phyloP scores from a whole-genome alignment of 805 yeast genomes.

The Teunomyces stri region DNA sequence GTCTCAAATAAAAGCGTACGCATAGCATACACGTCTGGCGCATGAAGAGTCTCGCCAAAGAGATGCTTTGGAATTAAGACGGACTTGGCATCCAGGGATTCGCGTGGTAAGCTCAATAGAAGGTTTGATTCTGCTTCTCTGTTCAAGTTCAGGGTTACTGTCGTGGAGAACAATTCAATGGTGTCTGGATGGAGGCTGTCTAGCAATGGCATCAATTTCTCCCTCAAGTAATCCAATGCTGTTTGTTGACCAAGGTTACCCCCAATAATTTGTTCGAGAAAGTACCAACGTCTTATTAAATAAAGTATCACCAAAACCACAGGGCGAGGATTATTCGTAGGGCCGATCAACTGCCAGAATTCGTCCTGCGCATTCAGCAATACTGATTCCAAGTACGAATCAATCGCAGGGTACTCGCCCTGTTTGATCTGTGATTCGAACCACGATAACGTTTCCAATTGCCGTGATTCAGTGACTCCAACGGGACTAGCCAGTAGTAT shows the following conservation, averaged over 20 bases:
- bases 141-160: constrained; percentile 15
- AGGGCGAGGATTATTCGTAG: constrained; percentile 6
- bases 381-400: constrained; percentile 12
- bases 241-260: not conserved
- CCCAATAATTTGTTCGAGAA: constrained; percentile 16
- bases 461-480: constrained; percentile 4
- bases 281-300: constrained; percentile 21
- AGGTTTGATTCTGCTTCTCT: constrained; percentile 22
- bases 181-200: constrained; percentile 15
- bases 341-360: constrained; percentile 4
- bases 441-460: constrained; percentile 15
- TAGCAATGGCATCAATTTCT: constrained; percentile 25
- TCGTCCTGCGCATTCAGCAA: constrained; percentile 1
- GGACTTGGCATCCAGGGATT: not conserved
- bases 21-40: constrained; percentile 1
- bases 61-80: not conserved
- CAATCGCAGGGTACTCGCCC: constrained; percentile 14
- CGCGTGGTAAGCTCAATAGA: not conserved
- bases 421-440: constrained; percentile 12
- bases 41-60: not conserved
- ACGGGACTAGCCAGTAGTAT: not conserved
- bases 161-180: not conserved
- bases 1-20: constrained; percentile 9
- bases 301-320: constrained; percentile 19
- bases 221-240: constrained; percentile 20